Evolutionary conservation across 1,284 basidiomycete genomes (phyloP).

Genomic region (Sutorius eximius): DNA sequence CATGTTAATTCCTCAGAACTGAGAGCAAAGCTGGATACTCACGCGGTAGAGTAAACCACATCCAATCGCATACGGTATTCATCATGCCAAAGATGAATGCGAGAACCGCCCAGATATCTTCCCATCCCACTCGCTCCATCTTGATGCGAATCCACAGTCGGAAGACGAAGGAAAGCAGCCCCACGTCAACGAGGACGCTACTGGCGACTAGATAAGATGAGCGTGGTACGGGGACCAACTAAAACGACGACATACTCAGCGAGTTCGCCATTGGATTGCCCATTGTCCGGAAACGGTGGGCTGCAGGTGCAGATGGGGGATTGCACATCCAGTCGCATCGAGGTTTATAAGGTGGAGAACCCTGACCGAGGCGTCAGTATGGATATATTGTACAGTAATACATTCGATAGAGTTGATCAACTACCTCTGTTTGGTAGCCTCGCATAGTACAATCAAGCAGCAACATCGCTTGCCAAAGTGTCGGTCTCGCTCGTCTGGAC

Average conservation of each 20-base stretch:
- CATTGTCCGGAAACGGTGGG: constrained; percentile 5
- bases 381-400: neutral
- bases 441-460: too few relatives aligned
- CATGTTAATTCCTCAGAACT: neutral
- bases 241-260: constrained; percentile 1
- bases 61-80: constrained; percentile 1
- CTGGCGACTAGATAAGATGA: constrained; percentile 10
- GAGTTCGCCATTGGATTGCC: neutral
- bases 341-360: neutral
- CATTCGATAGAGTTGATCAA: too few relatives aligned
- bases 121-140: constrained; percentile 21
- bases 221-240: neutral
- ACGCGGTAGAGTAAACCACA: constrained; percentile 2
- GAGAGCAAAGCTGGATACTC: neutral
- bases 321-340: neutral
- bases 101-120: constrained; percentile 21
- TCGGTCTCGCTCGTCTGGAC: too few relatives aligned
- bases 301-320: neutral
- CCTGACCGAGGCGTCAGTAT: neutral
- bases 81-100: constrained; percentile 13
- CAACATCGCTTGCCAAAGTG: too few relatives aligned
- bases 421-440: too few relatives aligned
- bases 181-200: constrained; percentile 3
- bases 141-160: constrained; percentile 24
- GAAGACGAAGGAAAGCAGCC: constrained; percentile 15